Percentiles rank a stretch among this genome's conserved stretches.
Evolutionary conservation across 495 filamentous ascomycete genomes (phyloP).

Genomic region (Hyphodiscus hymeniophilus): DNA sequence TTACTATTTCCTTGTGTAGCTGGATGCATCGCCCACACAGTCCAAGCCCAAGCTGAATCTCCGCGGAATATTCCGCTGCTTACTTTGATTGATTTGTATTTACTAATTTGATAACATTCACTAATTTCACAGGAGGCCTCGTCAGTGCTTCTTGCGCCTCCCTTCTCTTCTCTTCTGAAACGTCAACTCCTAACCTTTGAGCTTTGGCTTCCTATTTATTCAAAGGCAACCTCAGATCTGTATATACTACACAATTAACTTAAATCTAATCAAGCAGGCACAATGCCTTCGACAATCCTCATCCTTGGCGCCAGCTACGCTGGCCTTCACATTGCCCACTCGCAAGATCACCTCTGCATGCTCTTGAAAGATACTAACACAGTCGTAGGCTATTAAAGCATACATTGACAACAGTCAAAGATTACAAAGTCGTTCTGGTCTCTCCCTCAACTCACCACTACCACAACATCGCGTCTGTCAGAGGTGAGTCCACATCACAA

Average conservation of each 20-base stretch:
- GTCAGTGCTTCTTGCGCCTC: background rate
- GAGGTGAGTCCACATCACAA: constrained; percentile 10
- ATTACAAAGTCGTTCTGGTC: constrained; percentile 27
- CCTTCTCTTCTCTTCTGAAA: no score
- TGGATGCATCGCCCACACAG: no score
- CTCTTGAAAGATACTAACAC: background rate
- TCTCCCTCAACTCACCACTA: constrained; percentile 29
- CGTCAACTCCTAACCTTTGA: no score
- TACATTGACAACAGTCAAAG: constrained; percentile 5
- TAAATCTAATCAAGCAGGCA: background rate
- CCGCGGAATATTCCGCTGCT: no score
- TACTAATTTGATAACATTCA: no score
- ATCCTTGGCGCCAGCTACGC: constrained; percentile 55
- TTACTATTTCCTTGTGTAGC: no score
- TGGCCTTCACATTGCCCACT: constrained; percentile 52
- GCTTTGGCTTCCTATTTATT: no score
- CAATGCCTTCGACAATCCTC: constrained; percentile 43
- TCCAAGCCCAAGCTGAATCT: no score
- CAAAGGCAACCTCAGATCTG: no score
- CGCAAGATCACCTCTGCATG: constrained; percentile 16
- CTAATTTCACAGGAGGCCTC: constrained; percentile 22
- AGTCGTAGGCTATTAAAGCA: constrained; percentile 11
- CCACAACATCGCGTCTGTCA: constrained; percentile 26
- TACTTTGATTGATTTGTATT: no score
- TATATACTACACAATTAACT: no score